Percentiles rank a stretch among this genome's conserved stretches.
Evolutionary conservation across 2,329 filamentous ascomycete genomes (phyloP).

Genomic region (Hymenoscyphus infarciens): DNA sequence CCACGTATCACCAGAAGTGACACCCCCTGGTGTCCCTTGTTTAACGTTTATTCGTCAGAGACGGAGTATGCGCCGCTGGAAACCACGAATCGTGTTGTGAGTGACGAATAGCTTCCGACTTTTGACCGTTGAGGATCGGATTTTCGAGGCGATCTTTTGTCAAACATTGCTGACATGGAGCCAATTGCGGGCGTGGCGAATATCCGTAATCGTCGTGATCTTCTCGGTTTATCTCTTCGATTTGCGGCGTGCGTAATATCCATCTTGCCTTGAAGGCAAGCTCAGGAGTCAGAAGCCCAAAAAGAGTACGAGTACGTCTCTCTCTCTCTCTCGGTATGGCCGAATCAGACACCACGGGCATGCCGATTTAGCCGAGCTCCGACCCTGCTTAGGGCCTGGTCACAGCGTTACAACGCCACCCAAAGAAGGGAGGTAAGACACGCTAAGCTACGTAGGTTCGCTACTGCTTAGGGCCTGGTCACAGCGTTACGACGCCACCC

Average conservation of each 20-base stretch:
- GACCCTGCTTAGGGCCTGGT: too few relatives aligned
- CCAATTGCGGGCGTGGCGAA: neutral
- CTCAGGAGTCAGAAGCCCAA: neutral
- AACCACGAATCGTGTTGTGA: neutral
- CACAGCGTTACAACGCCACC: too few relatives aligned
- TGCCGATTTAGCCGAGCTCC: too few relatives aligned
- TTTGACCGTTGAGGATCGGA: neutral
- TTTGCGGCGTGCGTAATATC: neutral
- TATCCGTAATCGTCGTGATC: neutral
- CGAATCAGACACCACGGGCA: neutral
- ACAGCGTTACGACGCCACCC: too few relatives aligned
- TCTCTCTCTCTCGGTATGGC: neutral
- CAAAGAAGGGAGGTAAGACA: too few relatives aligned
- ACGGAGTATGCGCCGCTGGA: neutral
- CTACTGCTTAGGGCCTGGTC: too few relatives aligned
- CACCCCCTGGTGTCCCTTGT: too few relatives aligned
- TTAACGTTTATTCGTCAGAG: too few relatives aligned
- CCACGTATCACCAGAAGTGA: too few relatives aligned
- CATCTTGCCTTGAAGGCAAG: neutral
- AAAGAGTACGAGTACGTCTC: neutral
- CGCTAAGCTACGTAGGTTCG: too few relatives aligned
- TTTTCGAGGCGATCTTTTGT: neutral
- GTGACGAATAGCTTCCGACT: neutral
- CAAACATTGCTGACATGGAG: neutral
- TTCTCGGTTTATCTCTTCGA: neutral